Conservation (phyloP, 768 basidiomycete genomes). For the Pleurotus platypus region DNA sequence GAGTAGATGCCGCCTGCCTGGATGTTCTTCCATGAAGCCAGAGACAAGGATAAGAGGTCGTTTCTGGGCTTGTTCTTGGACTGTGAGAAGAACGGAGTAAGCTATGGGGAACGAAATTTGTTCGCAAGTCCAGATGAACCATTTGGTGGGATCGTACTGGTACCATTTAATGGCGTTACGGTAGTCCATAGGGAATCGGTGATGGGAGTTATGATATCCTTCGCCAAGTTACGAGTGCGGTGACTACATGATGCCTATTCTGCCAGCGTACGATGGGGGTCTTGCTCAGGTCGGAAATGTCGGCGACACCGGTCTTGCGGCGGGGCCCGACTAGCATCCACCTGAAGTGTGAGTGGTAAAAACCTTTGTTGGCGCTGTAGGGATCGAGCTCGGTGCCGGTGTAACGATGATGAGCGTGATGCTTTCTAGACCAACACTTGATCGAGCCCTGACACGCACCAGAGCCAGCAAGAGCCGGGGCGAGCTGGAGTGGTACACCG, state of each 20-base stretch:
- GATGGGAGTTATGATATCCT: conserved; percentile 99
- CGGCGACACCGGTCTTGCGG: conserved; percentile 84
- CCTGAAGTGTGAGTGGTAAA: conserved; percentile 83
- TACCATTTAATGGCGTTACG: conserved; percentile 95
- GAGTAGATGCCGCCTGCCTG: conserved; percentile 83
- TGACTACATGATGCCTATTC: conserved; percentile 80
- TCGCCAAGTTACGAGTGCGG: conserved; percentile 92
- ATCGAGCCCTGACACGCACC: conserved; percentile 97
- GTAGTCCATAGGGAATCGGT: conserved; percentile 96
- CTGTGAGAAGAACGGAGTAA: conserved; percentile 29
- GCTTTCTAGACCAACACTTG: conserved; percentile 98
- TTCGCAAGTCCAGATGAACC: conserved; percentile 74
- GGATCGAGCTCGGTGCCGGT: conserved; percentile 97
- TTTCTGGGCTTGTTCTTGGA: conserved; percentile 74
- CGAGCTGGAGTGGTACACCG: conserved; percentile 77
- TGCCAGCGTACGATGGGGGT: conserved; percentile 85
- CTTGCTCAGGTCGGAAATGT: conserved; percentile 81
- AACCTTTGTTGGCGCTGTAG: conserved; percentile 88
- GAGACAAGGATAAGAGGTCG: conserved; percentile 84
- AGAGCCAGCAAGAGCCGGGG: conserved; percentile 79
- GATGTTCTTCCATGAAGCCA: conserved; percentile 93
- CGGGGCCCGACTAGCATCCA: conserved; percentile 95
- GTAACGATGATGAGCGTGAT: conserved; percentile 96
- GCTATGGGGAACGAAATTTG: conserved; percentile 23
- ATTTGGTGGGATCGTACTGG: conserved; percentile 91